Evolutionary conservation across 306 rosid genomes (phyloP).

Genomic region (Amphicarpaea edgeworthii): DNA sequence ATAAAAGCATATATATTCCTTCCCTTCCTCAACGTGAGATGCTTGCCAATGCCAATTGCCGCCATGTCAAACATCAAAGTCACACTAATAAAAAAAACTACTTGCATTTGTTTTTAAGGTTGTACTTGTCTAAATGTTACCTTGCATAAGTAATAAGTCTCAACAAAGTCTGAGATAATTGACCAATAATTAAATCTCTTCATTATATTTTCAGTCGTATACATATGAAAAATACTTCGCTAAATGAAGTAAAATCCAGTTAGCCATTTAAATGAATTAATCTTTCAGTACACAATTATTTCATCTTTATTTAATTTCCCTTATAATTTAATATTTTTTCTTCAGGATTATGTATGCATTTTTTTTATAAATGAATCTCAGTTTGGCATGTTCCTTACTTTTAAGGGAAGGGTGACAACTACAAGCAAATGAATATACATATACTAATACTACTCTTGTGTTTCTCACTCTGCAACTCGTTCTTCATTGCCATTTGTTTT

Average conservation of each 20-base stretch:
- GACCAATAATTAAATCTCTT: neutral
- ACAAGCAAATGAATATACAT: conserved; percentile 21
- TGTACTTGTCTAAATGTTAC: conserved; percentile 11
- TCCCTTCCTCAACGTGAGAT: neutral
- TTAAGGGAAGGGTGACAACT: conserved; percentile 47
- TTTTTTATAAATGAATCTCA: conserved; percentile 4
- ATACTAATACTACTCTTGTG: too few species aligned
- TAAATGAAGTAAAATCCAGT: neutral
- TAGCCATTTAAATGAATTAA: neutral
- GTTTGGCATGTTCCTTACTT: conserved; percentile 35
- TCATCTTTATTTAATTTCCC: neutral
- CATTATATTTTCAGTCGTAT: neutral
- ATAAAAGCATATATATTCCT: neutral
- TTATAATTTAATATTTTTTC: neutral
- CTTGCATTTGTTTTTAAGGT: neutral
- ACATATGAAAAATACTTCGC: neutral
- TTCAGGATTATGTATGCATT: neutral
- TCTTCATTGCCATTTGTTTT: conserved; percentile 32
- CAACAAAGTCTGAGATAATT: neutral
- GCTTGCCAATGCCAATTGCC: neutral
- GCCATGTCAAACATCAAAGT: conserved; percentile 20
- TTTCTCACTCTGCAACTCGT: conserved; percentile 10
- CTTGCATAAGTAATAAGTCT: conserved; percentile 31
- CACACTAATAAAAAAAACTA: neutral
- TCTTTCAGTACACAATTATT: neutral